Base-by-base conservation (phyloP, 2,329 filamentous ascomycete genomes). In the Penicillium sp. region DNA sequence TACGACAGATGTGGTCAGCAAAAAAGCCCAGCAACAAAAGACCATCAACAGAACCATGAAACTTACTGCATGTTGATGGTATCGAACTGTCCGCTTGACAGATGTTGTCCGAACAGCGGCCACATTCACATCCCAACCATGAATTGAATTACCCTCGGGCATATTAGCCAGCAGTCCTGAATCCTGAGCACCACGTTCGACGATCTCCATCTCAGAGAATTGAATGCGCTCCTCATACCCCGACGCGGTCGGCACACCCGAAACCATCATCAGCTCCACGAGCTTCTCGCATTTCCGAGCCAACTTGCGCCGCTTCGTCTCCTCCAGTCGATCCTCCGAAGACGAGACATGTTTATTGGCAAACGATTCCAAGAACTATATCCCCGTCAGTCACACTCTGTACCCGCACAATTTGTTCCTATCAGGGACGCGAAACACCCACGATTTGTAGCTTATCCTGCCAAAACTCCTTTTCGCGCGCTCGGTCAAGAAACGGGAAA, bases 251-350 rank as follows among this genome's bases (percentile, higher is more conserved):
- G 87, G 88, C 51, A 98, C 85, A 33, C 93, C 93, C 7, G 91
- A 97, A 8, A 98, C 93, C 89, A 98, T 96, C 93, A 98, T 98
- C 53, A 98, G 77, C 75, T 98, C 93, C 10, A 98, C 88, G 51
- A 98, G 75, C 74, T 98, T 98, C 68, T 93, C 85, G 42, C 87
- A 88, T 77, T 98, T 98, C 61, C 84, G 77, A 3, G 93, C 91
- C 57, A 98, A 74, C 70, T 98, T 98, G 57, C 84, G 80, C 51
- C 93, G 81, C 75, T 98, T 98, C 9, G 93, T 97, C 70, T 96
- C 89, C 71, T 98, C 93, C 28, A 97, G 74, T 4, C 93, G 82
- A 67, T 98, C 93, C 71, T 97, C 93, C 5, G 91, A 96, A 6
- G 90, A 95, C 2, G 91, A 97, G 38, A 98, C 96, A 67, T 91